Evolutionary conservation across 805 yeast species (phyloP).

Genomic region (Myxozyma nipponensis): DNA sequence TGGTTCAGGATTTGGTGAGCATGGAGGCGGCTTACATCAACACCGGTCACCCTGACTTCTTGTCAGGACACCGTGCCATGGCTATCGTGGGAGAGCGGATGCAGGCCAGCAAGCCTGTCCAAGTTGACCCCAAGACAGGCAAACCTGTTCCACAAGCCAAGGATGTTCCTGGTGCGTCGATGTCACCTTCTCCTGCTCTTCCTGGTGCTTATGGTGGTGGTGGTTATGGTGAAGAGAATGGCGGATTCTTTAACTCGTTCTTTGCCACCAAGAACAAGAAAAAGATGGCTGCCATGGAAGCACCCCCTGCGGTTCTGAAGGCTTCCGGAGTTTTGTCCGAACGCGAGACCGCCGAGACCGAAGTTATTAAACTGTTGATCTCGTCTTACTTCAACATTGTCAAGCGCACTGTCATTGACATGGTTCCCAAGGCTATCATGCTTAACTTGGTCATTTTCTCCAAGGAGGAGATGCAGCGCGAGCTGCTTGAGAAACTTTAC

Average conservation of each 20-base stretch:
- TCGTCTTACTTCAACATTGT: conserved; percentile 88
- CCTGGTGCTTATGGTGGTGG: conserved; percentile 25
- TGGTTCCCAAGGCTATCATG: conserved; percentile 94
- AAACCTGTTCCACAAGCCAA: conserved; percentile 50
- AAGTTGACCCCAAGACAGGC: conserved; percentile 85
- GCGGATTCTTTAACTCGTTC: conserved; percentile 94
- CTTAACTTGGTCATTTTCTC: conserved; percentile 75
- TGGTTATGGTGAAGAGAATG: conserved; percentile 47
- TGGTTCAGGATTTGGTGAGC: conserved; percentile 75
- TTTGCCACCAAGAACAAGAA: conserved; percentile 89
- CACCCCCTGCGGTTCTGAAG: conserved; percentile 92
- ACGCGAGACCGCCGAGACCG: conserved; percentile 94
- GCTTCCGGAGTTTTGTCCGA: conserved; percentile 92
- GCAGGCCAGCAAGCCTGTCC: conserved; percentile 69
- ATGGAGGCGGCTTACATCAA: conserved; percentile 93
- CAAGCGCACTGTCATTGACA: conserved; percentile 86
- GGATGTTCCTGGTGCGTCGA: conserved; percentile 24
- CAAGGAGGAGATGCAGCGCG: conserved; percentile 85
- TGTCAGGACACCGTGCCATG: conserved; percentile 94
- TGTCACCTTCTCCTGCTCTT: conserved; percentile 8
- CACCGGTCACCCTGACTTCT: conserved; percentile 95
- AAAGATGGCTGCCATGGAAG: conserved; percentile 91
- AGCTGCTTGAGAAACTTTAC: conserved; percentile 80
- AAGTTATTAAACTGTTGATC: conserved; percentile 88
- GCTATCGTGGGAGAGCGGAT: conserved; percentile 83